A percentile compares a stretch with the other conserved stretches of the same genome.
These are phyloP conservation scores for Sedum album DNA, from an alignment of 164 flowering plant genomes.

Conservation along the genomic window DNA sequence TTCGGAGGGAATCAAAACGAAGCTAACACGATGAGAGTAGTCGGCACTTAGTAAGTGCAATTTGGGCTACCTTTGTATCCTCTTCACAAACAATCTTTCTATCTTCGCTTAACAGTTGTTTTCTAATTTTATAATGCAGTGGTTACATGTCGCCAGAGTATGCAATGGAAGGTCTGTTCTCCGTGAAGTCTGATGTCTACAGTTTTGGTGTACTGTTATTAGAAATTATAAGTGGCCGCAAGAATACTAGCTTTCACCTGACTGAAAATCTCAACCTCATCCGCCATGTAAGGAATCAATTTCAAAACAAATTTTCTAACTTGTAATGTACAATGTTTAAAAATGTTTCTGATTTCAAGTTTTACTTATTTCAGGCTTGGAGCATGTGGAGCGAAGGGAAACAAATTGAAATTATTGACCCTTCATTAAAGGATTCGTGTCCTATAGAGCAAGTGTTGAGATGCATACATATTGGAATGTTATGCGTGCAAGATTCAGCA, in stretches of 20 bases:
- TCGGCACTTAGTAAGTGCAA: constrained; percentile 57
- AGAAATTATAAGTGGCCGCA: constrained; percentile 37
- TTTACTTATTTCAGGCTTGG: constrained; percentile 36
- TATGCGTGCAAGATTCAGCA: constrained; percentile 40
- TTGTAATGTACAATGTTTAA: not conserved
- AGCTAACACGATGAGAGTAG: constrained; percentile 47
- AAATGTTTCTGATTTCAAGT: constrained; percentile 2
- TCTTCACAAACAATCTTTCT: not conserved
- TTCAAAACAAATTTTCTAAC: not conserved
- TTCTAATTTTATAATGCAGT: constrained; percentile 16
- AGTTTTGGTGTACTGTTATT: constrained; percentile 51
- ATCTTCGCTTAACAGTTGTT: not conserved
- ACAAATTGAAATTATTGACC: constrained; percentile 25
- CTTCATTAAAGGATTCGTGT: constrained; percentile 19
- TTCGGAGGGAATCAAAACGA: constrained; percentile 43
- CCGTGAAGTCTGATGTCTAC: constrained; percentile 49
- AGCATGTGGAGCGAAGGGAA: constrained; percentile 37
- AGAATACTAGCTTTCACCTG: constrained; percentile 30
- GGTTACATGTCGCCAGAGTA: constrained; percentile 65
- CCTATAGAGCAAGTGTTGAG: constrained; percentile 18
- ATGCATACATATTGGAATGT: constrained; percentile 35
- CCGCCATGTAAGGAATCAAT: constrained; percentile 26
- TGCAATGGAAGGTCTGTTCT: constrained; percentile 54
- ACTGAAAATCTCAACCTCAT: constrained; percentile 26
- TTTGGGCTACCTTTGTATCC: not conserved